Conservation (phyloP, 2,329 filamentous ascomycete species). For the Curvularia verruculosa region DNA sequence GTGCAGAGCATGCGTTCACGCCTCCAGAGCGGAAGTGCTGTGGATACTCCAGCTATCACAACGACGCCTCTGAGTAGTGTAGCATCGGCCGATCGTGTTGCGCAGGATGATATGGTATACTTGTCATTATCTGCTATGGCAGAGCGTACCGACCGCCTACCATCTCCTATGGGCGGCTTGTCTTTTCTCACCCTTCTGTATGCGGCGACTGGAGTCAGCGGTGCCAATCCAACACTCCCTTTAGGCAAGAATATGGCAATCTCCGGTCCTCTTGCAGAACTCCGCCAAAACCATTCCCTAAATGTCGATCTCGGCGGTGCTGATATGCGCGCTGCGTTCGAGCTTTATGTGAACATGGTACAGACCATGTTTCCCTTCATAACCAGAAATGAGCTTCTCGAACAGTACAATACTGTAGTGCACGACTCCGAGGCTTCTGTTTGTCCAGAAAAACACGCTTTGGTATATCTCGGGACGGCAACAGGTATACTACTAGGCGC, state of each 20-base stretch:
- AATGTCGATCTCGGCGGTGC: not conserved
- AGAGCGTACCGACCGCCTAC: conserved; percentile 15
- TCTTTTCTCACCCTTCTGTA: not conserved
- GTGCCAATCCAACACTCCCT: not conserved
- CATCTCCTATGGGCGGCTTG: conserved; percentile 1
- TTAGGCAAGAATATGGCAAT: not conserved
- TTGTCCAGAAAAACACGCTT: not conserved
- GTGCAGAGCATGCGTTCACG: not conserved
- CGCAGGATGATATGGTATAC: not conserved
- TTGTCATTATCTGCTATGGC: conserved; percentile 21
- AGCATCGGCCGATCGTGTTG: not conserved
- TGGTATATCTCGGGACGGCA: not conserved
- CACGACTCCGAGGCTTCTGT: not conserved
- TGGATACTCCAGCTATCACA: not conserved
- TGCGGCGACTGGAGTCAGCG: not conserved
- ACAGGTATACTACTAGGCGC: not conserved
- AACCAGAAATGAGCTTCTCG: not conserved
- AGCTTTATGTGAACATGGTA: not conserved
- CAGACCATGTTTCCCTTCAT: not conserved
- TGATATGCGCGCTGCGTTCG: not conserved
- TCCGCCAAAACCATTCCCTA: not conserved
- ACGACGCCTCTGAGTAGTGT: not conserved
- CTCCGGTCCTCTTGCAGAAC: not conserved
- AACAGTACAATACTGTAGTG: not conserved
- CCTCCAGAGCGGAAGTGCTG: not conserved